Evolutionary conservation across 371 early-diverging fungal genomes (phyloP).

Genomic region (Amoeboaphelidium protococcarum): DNA sequence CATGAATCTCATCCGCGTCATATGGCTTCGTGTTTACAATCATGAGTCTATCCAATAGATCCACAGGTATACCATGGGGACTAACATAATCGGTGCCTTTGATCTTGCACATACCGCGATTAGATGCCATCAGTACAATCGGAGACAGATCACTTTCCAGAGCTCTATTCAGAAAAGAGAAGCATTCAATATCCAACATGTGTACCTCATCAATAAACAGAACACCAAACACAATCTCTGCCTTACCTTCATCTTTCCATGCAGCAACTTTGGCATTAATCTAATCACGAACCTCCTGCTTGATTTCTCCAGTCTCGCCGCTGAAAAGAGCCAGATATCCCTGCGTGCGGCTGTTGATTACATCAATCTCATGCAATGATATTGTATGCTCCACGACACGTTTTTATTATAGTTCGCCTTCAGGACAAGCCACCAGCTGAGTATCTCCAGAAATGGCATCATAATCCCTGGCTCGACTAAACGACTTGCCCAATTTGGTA

Average conservation of each 20-base stretch:
- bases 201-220: constrained; percentile 97
- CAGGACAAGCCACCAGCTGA: constrained; percentile 93
- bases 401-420: constrained; percentile 93
- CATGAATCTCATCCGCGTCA: constrained; percentile 51
- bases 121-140: constrained; percentile 93
- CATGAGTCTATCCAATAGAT: constrained; percentile 76
- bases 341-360: constrained; percentile 93
- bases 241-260: constrained; percentile 97
- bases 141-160: constrained; percentile 85
- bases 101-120: constrained; percentile 75
- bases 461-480: constrained; percentile 76
- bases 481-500: constrained; percentile 83
- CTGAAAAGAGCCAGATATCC: constrained; percentile 90
- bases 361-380: constrained; percentile 96
- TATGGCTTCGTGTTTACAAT: constrained; percentile 77
- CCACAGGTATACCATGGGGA: constrained; percentile 90
- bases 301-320: constrained; percentile 92
- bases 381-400: constrained; percentile 89
- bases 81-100: constrained; percentile 78
- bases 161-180: constrained; percentile 90
- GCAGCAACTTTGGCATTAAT: constrained; percentile 91
- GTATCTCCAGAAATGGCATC: constrained; percentile 44
- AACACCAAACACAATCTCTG: constrained; percentile 88
- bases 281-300: constrained; percentile 85
- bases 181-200: constrained; percentile 96